Evolutionary conservation across 345 rosid genomes (phyloP).

Genomic region (Populus ilicifolia): DNA sequence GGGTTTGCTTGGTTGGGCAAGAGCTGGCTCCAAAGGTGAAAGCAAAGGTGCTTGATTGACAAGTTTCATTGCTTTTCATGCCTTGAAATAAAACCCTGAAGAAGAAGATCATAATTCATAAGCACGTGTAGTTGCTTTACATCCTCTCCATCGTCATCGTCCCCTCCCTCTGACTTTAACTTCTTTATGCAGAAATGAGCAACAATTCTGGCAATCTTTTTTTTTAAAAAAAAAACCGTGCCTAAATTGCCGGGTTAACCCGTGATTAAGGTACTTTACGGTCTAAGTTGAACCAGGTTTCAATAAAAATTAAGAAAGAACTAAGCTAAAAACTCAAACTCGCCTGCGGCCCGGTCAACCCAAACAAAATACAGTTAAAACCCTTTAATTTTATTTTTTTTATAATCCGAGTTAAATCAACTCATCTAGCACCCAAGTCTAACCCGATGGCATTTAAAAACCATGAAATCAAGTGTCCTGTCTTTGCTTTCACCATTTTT

Average conservation of each 20-base stretch:
- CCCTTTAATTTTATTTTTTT: too few species aligned
- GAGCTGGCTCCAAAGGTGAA: not conserved
- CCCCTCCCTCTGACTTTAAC: not conserved
- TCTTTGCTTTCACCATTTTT: not conserved
- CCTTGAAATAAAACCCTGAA: not conserved
- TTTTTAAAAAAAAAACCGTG: too few species aligned
- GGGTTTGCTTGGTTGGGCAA: not conserved
- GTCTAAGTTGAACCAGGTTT: too few species aligned
- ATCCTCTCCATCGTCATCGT: slow-evolving; percentile 27
- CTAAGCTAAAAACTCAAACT: too few species aligned
- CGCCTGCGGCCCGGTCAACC: too few species aligned
- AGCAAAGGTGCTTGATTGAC: not conserved
- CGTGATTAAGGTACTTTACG: too few species aligned
- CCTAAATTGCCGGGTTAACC: too few species aligned
- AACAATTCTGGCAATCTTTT: not conserved
- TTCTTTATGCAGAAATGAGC: slow-evolving; percentile 9
- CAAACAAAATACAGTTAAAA: too few species aligned
- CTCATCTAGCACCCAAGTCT: too few species aligned
- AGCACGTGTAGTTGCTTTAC: slow-evolving; percentile 17
- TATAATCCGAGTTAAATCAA: too few species aligned
- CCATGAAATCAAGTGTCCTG: not conserved
- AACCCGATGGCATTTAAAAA: too few species aligned
- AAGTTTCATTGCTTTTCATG: not conserved
- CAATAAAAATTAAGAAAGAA: too few species aligned
- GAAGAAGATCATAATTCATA: not conserved